Evolutionary conservation across 805 yeast genomes (phyloP).

Genomic region (Blastobotrys muscicola): DNA sequence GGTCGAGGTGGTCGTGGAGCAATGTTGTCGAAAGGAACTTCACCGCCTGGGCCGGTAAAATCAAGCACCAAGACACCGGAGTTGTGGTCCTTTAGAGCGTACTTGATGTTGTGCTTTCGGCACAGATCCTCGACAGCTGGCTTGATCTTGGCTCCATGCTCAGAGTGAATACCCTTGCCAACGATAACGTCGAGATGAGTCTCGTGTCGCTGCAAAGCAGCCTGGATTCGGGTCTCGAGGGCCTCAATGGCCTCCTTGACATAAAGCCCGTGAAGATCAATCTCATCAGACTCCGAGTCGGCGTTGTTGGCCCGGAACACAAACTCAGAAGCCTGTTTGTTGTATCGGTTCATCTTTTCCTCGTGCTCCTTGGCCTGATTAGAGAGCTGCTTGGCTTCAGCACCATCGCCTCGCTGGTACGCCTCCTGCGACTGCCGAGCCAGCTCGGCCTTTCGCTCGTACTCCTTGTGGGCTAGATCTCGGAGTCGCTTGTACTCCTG

Average conservation of each 20-base stretch:
- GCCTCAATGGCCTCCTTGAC: slow-evolving; percentile 81
- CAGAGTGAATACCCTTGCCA: slow-evolving; percentile 86
- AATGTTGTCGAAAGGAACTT: slow-evolving; percentile 20
- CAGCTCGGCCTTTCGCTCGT: slow-evolving; percentile 43
- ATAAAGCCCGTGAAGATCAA: slow-evolving; percentile 85
- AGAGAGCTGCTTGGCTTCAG: slow-evolving; percentile 62
- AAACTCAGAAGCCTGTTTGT: slow-evolving; percentile 71
- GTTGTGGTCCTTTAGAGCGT: slow-evolving; percentile 59
- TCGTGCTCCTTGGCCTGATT: slow-evolving; percentile 54
- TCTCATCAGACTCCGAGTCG: slow-evolving; percentile 77
- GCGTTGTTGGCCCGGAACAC: slow-evolving; percentile 82
- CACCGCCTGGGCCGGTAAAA: slow-evolving; percentile 36
- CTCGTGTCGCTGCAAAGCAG: slow-evolving; percentile 50
- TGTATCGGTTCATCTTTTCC: slow-evolving; percentile 55
- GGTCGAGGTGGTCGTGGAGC: slow-evolving; percentile 27
- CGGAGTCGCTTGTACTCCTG: slow-evolving; percentile 50
- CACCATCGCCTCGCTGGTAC: slow-evolving; percentile 63
- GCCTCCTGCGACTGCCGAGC: slow-evolving; percentile 69
- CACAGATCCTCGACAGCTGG: slow-evolving; percentile 84
- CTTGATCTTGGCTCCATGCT: slow-evolving; percentile 75
- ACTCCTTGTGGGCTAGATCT: slow-evolving; percentile 58
- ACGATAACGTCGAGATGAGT: slow-evolving; percentile 69
- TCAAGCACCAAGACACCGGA: slow-evolving; percentile 73
- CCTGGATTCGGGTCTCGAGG: slow-evolving; percentile 62
- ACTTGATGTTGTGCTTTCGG: slow-evolving; percentile 49